Conservation (phyloP, 179 eudicot genomes). For the Spergularia azorica region DNA sequence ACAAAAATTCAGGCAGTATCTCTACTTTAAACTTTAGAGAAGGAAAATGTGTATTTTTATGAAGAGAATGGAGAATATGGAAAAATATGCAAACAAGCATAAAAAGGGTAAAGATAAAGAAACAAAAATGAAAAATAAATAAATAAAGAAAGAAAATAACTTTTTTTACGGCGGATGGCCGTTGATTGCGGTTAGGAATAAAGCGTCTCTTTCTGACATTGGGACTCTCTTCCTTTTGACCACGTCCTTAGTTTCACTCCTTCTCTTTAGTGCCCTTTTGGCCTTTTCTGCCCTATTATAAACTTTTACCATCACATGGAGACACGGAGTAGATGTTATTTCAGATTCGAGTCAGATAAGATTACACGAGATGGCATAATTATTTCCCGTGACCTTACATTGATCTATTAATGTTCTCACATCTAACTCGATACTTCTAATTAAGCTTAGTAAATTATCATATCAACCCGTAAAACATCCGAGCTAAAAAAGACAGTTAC, state of each 20-base stretch:
- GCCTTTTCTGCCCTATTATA: neutral
- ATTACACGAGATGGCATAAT: too few species aligned
- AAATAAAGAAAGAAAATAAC: neutral
- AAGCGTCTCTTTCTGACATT: constrained; percentile 33
- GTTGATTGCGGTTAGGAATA: constrained; percentile 83
- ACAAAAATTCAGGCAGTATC: neutral
- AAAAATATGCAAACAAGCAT: neutral
- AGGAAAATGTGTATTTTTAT: neutral
- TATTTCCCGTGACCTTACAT: too few species aligned
- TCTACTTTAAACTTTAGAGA: neutral
- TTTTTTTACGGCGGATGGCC: constrained; percentile 43
- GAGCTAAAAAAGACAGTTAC: too few species aligned
- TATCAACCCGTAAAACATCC: too few species aligned
- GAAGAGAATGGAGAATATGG: neutral
- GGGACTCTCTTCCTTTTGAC: constrained; percentile 33
- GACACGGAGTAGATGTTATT: too few species aligned
- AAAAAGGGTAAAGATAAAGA: neutral
- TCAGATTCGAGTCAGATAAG: too few species aligned
- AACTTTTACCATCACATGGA: neutral
- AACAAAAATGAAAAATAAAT: neutral
- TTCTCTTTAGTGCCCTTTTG: neutral
- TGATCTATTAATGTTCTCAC: too few species aligned
- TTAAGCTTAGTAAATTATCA: too few species aligned
- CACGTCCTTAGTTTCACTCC: constrained; percentile 26
- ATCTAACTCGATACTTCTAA: too few species aligned